phyloP scores from a whole-genome alignment of 345 rosid species.

The Raphanus raphanistrum region DNA sequence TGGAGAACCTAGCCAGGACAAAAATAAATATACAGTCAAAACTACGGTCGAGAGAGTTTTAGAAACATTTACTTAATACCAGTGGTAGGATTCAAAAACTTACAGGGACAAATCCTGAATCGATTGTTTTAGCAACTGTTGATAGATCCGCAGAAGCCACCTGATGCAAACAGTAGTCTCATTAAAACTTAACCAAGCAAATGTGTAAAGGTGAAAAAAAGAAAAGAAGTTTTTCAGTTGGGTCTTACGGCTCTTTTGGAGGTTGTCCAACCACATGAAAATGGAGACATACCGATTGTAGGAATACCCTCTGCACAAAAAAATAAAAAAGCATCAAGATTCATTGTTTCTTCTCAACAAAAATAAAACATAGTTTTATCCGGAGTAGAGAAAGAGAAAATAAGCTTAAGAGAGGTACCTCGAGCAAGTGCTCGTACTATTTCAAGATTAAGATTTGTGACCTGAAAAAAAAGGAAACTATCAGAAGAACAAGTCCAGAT shows the following conservation, averaged over 20 bases:
- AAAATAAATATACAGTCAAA: background rate
- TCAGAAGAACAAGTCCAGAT: background rate
- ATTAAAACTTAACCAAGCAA: background rate
- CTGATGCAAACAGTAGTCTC: constrained; percentile 42
- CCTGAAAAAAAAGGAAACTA: constrained; percentile 46
- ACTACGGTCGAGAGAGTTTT: background rate
- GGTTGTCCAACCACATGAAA: constrained; percentile 78
- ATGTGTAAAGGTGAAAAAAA: background rate
- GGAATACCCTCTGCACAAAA: constrained; percentile 76
- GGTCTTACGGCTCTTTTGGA: constrained; percentile 63
- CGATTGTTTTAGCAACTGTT: constrained; percentile 57
- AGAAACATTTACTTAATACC: background rate
- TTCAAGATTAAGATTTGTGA: constrained; percentile 80
- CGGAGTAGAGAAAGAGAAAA: background rate
- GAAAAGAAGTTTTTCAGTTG: constrained; percentile 18
- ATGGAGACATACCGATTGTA: constrained; percentile 85
- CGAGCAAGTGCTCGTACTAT: constrained; percentile 89
- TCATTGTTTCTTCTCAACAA: background rate
- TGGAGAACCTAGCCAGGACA: constrained; percentile 69
- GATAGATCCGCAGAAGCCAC: constrained; percentile 66
- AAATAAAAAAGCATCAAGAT: constrained; percentile 35
- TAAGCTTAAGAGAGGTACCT: constrained; percentile 47
- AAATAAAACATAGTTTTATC: background rate
- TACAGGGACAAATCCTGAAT: constrained; percentile 90
- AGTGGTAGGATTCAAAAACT: constrained; percentile 27